Evolutionary conservation across 805 yeast species (phyloP), one percentile per base, ranked within the genome.

Genomic region (Kuraishia piskuri): DNA sequence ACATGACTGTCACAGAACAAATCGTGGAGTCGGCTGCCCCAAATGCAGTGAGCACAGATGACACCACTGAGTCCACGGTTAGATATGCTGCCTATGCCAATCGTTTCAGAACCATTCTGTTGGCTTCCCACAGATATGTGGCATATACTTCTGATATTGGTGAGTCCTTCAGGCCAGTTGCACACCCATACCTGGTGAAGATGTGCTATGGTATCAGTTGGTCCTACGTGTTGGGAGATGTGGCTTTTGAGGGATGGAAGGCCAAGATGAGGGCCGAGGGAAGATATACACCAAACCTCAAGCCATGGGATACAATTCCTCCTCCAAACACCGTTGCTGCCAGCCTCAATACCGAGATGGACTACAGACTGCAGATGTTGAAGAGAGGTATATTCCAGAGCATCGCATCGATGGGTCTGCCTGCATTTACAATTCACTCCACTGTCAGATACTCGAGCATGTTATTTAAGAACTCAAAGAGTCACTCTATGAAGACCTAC

Each of bases 121-220:
- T 75, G 51, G 89, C 94, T 5, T 79, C 91, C 17, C 92, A 86
- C 63, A 71, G 95, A 61, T 88, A 88, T 62, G 88, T 88, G 23
- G 96, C 96, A 1, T 88, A 88, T 68, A 87, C 95, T 2, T 85
- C 91, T 0, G 96, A 88, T 64, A 82, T 88, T 60, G 96, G 96
- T 31, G 96, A 88, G 63, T 84, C 91, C 10, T 88, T 88, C 69
- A 75, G 96, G 52, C 94, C 94, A 0, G 84, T 88, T 10, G 91
- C 88, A 3, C 84, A 82, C 60, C 90, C 91, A 1, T 58, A 60
- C 36, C 54, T 84, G n/a, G 94, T 88, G 20, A 74, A 69, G 14
- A 56, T 79, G 2, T 84, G 92, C 25, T 88, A 88, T 64, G 89
- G 82, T 40, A 70, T 88, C 46, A 83, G 90, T 7, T 88, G 94